phyloP scores from a whole-genome alignment of 257 asterid genomes.

The Solanum verrucosum region DNA sequence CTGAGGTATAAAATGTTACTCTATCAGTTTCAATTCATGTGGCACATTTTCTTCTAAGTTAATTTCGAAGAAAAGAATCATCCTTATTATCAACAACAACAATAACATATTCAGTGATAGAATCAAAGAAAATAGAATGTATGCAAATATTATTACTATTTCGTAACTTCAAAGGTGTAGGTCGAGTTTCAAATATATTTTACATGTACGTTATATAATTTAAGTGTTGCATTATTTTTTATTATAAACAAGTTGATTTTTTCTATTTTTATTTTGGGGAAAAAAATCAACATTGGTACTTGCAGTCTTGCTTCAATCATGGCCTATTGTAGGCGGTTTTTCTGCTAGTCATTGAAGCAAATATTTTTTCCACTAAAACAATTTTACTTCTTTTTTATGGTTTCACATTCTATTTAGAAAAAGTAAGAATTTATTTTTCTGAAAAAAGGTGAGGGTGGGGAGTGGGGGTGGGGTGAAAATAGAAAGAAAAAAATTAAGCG shows the following conservation, averaged over 20 bases:
- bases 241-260: neutral
- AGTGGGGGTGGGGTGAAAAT: too few species aligned
- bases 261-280: neutral
- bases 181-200: too few species aligned
- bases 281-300: neutral
- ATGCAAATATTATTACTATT: rapidly evolving
- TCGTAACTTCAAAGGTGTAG: neutral
- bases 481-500: neutral
- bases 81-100: too few species aligned
- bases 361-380: neutral
- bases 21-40: rapidly evolving
- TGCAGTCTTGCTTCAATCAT: neutral
- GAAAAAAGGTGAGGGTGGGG: too few species aligned
- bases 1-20: neutral
- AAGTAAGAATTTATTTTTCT: neutral
- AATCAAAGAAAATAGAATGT: rapidly evolving
- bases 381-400: neutral
- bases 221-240: too few species aligned
- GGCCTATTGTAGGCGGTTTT: neutral
- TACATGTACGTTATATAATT: too few species aligned
- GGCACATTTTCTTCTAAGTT: rapidly evolving
- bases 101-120: too few species aligned
- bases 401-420: neutral
- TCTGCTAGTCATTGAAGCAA: neutral
- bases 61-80: rapidly evolving